Percentiles rank a stretch among this genome's conserved stretches.
Evolutionary conservation across 345 rosid species (phyloP).

Genomic region (Boechera retrofracta): DNA sequence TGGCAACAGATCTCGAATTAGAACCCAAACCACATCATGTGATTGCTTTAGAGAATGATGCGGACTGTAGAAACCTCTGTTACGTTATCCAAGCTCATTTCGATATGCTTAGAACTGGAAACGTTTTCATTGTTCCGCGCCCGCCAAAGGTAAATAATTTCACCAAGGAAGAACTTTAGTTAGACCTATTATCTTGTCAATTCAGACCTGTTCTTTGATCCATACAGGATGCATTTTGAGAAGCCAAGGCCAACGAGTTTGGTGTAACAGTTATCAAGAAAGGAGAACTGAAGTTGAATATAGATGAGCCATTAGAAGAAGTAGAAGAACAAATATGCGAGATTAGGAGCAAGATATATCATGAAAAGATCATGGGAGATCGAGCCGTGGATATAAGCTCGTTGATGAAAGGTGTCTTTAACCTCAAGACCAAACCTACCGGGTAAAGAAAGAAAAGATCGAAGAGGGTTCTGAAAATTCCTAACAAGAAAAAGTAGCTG

Average conservation of each 20-base stretch:
- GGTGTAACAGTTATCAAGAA: conserved; percentile 80
- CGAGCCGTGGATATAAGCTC: conserved; percentile 75
- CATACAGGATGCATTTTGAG: conserved; percentile 75
- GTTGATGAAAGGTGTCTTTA: conserved; percentile 77
- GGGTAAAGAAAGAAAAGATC: conserved; percentile 46
- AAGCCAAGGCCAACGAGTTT: conserved; percentile 85
- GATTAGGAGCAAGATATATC: conserved; percentile 88
- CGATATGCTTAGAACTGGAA: conserved; percentile 77
- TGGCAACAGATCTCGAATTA: conserved; percentile 89
- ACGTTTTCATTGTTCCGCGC: conserved; percentile 79
- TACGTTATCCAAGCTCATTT: conserved; percentile 84
- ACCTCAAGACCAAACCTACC: conserved; percentile 42
- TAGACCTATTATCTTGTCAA: background rate
- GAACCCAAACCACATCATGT: conserved; percentile 86
- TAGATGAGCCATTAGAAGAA: conserved; percentile 81
- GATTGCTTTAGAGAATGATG: conserved; percentile 80
- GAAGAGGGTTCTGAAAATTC: conserved; percentile 44
- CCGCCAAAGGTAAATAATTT: conserved; percentile 75
- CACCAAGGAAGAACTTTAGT: background rate
- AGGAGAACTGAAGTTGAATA: conserved; percentile 75
- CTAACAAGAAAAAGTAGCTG: conserved; percentile 31
- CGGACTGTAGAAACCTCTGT: conserved; percentile 76
- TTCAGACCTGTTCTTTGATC: too few relatives aligned
- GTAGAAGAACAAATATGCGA: conserved; percentile 77
- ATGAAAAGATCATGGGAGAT: conserved; percentile 78